Percentiles rank a stretch among this genome's conserved stretches.
phyloP scores from a whole-genome alignment of 1,139 yeast species.

The Debaryomycetaceae sp. region DNA sequence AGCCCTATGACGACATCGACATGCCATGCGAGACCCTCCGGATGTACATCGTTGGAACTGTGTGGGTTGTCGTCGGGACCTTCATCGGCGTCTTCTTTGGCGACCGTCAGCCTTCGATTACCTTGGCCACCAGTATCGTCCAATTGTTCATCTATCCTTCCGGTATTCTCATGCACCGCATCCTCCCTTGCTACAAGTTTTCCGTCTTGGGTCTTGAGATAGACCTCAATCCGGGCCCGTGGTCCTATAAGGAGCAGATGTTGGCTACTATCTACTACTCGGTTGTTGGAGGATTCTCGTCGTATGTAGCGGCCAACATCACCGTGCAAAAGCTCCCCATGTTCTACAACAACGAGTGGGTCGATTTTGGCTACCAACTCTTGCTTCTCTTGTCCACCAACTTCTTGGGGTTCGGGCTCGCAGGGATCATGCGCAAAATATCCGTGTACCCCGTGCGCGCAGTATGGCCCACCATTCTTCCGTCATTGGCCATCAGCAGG shows the following conservation, averaged over 20 bases:
- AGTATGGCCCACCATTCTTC: slow-evolving; percentile 10
- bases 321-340: slow-evolving; percentile 8
- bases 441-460: slow-evolving; percentile 9
- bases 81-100: slow-evolving; percentile 33
- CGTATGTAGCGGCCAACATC: slow-evolving; percentile 8
- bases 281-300: slow-evolving; percentile 7
- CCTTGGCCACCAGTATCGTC: slow-evolving; percentile 43
- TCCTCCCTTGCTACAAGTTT: slow-evolving; percentile 13
- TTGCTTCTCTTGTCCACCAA: slow-evolving; percentile 8
- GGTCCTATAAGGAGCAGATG: slow-evolving; percentile 14
- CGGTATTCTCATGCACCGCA: slow-evolving; percentile 23
- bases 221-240: slow-evolving; percentile 14
- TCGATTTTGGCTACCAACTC: slow-evolving; percentile 7
- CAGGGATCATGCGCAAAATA: slow-evolving; percentile 11
- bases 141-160: slow-evolving; percentile 52
- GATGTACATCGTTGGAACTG: slow-evolving; percentile 40
- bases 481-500: slow-evolving; percentile 9
- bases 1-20: slow-evolving; percentile 41
- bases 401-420: slow-evolving; percentile 14
- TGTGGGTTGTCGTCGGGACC: slow-evolving; percentile 39
- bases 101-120: slow-evolving; percentile 8
- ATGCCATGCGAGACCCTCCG: slow-evolving; percentile 45
- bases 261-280: slow-evolving; percentile 11
- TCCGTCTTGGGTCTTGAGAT: slow-evolving; percentile 8
- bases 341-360: slow-evolving; percentile 10